Evolutionary conservation across 2,329 filamentous ascomycete species (phyloP), one percentile per base, ranked within the genome.

Genomic region (Fusarium domesticum): DNA sequence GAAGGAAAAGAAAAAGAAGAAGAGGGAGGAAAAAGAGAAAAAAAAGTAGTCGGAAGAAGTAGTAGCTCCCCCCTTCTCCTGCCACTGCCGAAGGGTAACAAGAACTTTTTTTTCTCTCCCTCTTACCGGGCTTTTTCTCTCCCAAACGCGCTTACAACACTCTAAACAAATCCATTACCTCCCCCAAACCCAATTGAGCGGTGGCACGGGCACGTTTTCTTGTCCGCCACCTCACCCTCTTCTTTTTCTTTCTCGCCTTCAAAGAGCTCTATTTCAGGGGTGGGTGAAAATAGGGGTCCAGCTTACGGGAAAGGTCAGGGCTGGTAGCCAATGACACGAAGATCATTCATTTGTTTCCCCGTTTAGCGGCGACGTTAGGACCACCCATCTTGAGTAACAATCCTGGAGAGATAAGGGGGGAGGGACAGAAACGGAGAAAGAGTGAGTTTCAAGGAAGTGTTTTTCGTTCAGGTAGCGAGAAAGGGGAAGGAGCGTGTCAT

Each of bases 331-430:
- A n/a, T n/a, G n/a, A n/a, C n/a, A n/a, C n/a, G n/a, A n/a, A n/a
- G n/a, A n/a, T n/a, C n/a, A n/a, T n/a, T n/a, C n/a, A n/a, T n/a
- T n/a, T n/a, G 47, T 45, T 52, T 37, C 43, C 34, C 41, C 38
- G 41, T 50, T 39, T 20, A 48, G 47, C 40, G 40, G 42, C 36
- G 30, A 28, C 40, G 36, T 36, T 20, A 45, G 42, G 39, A 35
- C 50, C 53, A 56, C 53, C 44, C 48, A 54, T 53, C 50, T 49
- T 53, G 53, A 56, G n/a, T n/a, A n/a, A n/a, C n/a, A 51, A 56
- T 51, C 41, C 56, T 56, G 53, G 53, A 56, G 41, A 36, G 8
- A 10, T n/a, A 28, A 30, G 23, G 8, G 18, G 17, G 17, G n/a
- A n/a, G n/a, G n/a, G n/a, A n/a, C n/a, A n/a, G n/a, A n/a, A n/a